phyloP scores from a whole-genome alignment of 306 rosid species.

The Dicorynia guianensis region DNA sequence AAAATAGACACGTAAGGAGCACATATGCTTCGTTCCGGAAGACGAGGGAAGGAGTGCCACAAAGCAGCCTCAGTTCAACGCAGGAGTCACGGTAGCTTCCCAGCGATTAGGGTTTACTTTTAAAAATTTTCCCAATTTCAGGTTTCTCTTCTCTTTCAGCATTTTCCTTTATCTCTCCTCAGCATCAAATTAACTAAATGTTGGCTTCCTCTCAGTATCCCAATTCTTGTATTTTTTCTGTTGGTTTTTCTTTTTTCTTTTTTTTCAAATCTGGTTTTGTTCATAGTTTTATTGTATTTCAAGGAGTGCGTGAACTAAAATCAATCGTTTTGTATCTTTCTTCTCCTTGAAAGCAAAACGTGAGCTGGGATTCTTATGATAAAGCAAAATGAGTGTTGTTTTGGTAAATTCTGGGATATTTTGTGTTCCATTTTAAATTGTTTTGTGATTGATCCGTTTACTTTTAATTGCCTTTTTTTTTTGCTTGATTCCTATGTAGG shows the following conservation, averaged over 20 bases:
- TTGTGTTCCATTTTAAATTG: neutral
- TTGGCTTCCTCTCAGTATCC: no score
- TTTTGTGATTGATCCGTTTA: neutral
- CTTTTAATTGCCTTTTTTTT: constrained; percentile 9
- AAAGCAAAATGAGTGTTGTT: neutral
- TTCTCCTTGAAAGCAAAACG: neutral
- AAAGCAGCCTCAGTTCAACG: neutral
- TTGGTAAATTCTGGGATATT: neutral
- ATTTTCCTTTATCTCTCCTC: neutral
- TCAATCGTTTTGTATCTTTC: neutral
- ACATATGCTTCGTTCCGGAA: constrained; percentile 13
- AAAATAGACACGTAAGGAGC: neutral
- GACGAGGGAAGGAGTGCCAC: neutral
- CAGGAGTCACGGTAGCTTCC: constrained; percentile 5
- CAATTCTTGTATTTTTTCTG: neutral
- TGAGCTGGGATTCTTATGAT: neutral
- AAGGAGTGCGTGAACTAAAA: no score
- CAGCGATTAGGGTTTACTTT: constrained; percentile 30
- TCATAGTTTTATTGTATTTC: no score
- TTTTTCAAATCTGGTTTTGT: no score
- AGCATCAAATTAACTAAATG: neutral
- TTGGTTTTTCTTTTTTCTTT: no score
- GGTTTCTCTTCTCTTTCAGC: neutral
- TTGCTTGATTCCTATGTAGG: neutral
- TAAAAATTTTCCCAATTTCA: constrained; percentile 19